Conservation (phyloP, 78 protist genomes). For the Neovahlkampfia damariscottae region DNA sequence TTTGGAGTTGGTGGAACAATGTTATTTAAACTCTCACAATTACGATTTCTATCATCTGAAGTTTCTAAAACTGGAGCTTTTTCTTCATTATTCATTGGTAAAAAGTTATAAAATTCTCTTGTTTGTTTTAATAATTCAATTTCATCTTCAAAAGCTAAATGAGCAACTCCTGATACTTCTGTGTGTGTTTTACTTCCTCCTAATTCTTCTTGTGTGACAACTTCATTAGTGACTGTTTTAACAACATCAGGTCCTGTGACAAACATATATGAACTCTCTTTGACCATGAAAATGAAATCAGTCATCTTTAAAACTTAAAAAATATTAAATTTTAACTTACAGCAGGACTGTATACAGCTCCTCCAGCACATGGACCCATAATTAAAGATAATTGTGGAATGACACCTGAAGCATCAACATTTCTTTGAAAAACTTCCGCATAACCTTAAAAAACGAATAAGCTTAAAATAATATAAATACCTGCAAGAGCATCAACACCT, state of each 20-base stretch:
- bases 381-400: slow-evolving; percentile 86
- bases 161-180: slow-evolving; percentile 78
- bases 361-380: slow-evolving; percentile 97
- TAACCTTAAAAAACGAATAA: too few relatives aligned
- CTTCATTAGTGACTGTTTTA: slow-evolving; percentile 73
- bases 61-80: slow-evolving; percentile 42
- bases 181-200: slow-evolving; percentile 90
- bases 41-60: slow-evolving; percentile 50
- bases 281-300: slow-evolving; percentile 88
- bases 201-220: slow-evolving; percentile 80
- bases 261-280: slow-evolving; percentile 79
- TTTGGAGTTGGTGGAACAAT: slow-evolving; percentile 73
- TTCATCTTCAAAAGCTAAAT: slow-evolving; percentile 77
- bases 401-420: slow-evolving; percentile 87
- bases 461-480: slow-evolving; percentile 14
- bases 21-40: not conserved
- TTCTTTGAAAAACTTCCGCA: slow-evolving; percentile 71
- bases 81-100: slow-evolving; percentile 65
- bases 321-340: slow-evolving; percentile 54
- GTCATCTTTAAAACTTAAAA: slow-evolving; percentile 96
- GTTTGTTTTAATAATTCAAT: slow-evolving; percentile 60
- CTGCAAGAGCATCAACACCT: slow-evolving; percentile 93
- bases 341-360: not conserved
- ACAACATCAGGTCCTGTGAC: slow-evolving; percentile 98
- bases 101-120: slow-evolving; percentile 53